These are phyloP conservation scores for carrot (Daucus carota) DNA, from an alignment of 129 eudicot species.

Conservation along the genomic window DNA sequence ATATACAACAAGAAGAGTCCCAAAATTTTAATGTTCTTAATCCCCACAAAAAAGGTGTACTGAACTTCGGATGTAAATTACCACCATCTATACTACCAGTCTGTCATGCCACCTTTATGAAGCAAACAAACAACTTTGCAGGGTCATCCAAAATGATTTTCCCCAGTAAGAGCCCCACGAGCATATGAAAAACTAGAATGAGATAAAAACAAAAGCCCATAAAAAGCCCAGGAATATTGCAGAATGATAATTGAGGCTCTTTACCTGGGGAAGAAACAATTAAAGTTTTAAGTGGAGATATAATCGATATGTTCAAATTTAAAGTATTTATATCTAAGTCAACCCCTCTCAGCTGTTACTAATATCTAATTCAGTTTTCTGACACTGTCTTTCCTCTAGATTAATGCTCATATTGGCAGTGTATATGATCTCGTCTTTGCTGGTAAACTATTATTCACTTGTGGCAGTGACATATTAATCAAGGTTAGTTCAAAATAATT, in stretches of 20 bases:
- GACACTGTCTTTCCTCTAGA: constrained; percentile 1
- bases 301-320: neutral
- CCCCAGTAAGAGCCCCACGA: too few species aligned
- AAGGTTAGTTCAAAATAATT: neutral
- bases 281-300: neutral
- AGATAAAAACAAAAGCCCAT: too few species aligned
- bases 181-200: too few species aligned
- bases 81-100: neutral
- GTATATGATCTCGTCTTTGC: neutral
- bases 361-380: neutral
- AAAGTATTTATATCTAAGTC: neutral
- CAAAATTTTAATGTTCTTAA: neutral
- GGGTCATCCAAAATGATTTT: neutral
- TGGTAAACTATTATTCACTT: neutral
- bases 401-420: constrained; percentile 9
- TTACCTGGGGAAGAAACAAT: neutral
- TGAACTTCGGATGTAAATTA: neutral
- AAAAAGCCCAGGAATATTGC: too few species aligned
- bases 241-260: neutral
- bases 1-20: constrained; percentile 1
- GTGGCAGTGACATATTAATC: neutral
- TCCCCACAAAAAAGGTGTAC: neutral
- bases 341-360: neutral
- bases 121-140: neutral
- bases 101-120: neutral